phyloP scores from a whole-genome alignment of 306 rosid species.

The Quillaja saponaria region DNA sequence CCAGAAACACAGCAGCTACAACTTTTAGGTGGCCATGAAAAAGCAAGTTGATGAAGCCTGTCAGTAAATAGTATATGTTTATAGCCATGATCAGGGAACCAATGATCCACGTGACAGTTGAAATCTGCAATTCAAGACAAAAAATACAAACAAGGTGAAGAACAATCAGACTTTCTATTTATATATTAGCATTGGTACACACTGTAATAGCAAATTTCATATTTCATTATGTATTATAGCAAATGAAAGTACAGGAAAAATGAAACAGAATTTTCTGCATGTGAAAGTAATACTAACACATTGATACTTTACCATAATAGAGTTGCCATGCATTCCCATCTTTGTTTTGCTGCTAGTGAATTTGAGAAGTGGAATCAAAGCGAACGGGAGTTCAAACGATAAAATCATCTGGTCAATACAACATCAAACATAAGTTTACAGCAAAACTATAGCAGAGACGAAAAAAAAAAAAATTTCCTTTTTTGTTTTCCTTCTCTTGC shows the following conservation, averaged over 20 bases:
- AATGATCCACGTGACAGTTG: slow-evolving; percentile 75
- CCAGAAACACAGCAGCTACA: slow-evolving; percentile 60
- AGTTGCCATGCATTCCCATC: slow-evolving; percentile 86
- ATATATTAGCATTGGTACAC: background rate
- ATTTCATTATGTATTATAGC: slow-evolving; percentile 9
- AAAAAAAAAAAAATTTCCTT: background rate
- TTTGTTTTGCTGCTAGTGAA: slow-evolving; percentile 83
- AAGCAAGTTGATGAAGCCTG: slow-evolving; percentile 68
- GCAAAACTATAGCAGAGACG: background rate
- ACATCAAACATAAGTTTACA: slow-evolving; percentile 26
- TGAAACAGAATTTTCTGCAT: background rate
- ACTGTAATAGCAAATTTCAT: slow-evolving; percentile 5
- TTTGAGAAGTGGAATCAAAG: slow-evolving; percentile 92
- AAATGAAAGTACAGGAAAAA: slow-evolving; percentile 1
- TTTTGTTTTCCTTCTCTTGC: no score
- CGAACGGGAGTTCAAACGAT: slow-evolving; percentile 96
- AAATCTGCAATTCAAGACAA: slow-evolving; percentile 51
- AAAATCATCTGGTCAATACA: slow-evolving; percentile 76
- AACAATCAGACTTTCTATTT: background rate
- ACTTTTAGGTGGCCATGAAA: slow-evolving; percentile 52
- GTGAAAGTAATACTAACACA: background rate
- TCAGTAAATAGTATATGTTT: slow-evolving; percentile 70
- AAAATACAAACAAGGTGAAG: slow-evolving; percentile 23
- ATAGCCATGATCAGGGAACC: slow-evolving; percentile 72
- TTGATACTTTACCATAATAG: slow-evolving; percentile 42